These are phyloP conservation scores for Cucumis melo DNA, from an alignment of 306 rosid genomes.

Conservation along the genomic window DNA sequence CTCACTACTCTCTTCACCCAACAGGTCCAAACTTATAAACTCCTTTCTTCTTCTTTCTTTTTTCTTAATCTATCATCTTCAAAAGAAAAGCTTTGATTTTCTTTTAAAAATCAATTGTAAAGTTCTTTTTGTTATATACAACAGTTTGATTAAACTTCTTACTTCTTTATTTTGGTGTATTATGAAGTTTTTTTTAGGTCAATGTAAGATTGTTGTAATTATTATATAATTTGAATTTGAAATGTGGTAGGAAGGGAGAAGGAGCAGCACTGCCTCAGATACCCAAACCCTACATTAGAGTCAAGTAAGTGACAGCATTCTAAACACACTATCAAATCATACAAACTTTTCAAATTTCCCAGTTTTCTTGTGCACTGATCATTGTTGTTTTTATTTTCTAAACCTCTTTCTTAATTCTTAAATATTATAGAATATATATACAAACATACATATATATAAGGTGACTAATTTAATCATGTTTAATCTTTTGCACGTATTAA, in stretches of 20 bases:
- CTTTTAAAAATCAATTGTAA: background rate
- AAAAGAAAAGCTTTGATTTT: background rate
- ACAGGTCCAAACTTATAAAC: conserved; percentile 18
- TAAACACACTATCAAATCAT: background rate
- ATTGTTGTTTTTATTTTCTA: background rate
- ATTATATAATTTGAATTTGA: background rate
- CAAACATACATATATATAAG: too few species aligned
- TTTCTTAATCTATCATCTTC: background rate
- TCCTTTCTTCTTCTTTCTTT: background rate
- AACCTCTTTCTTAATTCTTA: too few species aligned
- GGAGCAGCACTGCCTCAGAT: conserved; percentile 49
- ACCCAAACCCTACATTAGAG: conserved; percentile 58
- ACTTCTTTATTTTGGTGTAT: background rate
- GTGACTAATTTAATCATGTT: too few species aligned
- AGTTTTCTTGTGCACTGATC: too few species aligned
- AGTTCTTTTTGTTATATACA: too few species aligned
- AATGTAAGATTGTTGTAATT: background rate
- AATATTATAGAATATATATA: too few species aligned
- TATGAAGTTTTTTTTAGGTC: background rate
- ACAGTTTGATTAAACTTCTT: too few species aligned
- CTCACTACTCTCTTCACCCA: conserved; percentile 35
- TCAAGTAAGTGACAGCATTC: conserved; percentile 30
- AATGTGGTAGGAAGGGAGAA: conserved; percentile 15
- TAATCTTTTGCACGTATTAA: too few species aligned
- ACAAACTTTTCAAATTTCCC: too few species aligned